A percentile compares a stretch with the other conserved stretches of the same genome.
phyloP scores from a whole-genome alignment of 225 moss, liverwort and hornwort species.

The Pseudisothecium myosuroides region DNA sequence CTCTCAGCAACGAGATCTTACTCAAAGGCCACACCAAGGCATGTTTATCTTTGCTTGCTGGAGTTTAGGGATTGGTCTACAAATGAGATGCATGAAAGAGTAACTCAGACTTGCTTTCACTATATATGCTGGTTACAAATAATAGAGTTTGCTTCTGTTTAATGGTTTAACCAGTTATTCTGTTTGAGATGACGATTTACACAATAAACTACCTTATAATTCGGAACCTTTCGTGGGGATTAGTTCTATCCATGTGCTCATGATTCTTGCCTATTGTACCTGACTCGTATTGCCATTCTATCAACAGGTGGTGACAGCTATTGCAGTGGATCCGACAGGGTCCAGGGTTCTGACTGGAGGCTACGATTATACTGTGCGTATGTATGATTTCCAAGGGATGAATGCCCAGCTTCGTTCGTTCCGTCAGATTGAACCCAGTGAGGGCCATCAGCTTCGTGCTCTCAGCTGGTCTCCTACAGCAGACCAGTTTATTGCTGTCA shows the following conservation, averaged over 20 bases:
- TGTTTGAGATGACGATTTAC: not conserved
- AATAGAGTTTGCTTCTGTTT: not conserved
- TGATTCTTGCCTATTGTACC: not conserved
- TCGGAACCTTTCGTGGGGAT: not conserved
- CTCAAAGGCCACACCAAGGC: conserved; percentile 91
- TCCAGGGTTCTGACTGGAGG: conserved; percentile 89
- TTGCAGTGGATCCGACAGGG: conserved; percentile 99
- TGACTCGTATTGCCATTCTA: not conserved
- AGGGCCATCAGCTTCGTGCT: conserved; percentile 94
- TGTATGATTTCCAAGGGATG: conserved; percentile 99
- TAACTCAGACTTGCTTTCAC: not conserved
- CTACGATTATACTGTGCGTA: conserved; percentile 74
- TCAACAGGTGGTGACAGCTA: conserved; percentile 72
- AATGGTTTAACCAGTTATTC: not conserved
- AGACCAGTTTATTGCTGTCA: conserved; percentile 84
- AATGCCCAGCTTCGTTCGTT: conserved; percentile 87
- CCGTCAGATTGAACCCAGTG: conserved; percentile 94
- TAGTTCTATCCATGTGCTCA: not conserved
- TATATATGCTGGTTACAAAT: not conserved
- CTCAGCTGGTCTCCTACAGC: conserved; percentile 99
- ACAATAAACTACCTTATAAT: not conserved
- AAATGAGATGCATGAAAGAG: conserved; percentile 19
- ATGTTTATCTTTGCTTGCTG: conserved; percentile 27
- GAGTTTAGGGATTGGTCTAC: conserved; percentile 20
- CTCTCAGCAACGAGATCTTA: conserved; percentile 82